Percentiles rank a stretch among this genome's conserved stretches.
phyloP scores from a whole-genome alignment of 768 basidiomycete genomes.

The Auricularia cornea region DNA sequence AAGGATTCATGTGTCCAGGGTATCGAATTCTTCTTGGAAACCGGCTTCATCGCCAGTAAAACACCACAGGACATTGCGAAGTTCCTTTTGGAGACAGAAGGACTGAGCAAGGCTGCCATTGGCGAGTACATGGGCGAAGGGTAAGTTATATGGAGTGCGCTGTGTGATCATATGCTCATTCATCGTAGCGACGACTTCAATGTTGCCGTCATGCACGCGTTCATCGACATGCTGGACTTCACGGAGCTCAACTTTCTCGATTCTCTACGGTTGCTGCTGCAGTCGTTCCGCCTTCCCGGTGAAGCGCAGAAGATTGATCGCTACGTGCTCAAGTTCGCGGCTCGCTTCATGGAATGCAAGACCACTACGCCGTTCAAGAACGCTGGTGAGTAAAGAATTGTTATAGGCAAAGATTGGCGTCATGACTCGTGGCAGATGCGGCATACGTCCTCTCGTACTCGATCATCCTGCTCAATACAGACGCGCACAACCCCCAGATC shows the following conservation, averaged over 20 bases:
- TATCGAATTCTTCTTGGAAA: slow-evolving; percentile 77
- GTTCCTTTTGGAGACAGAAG: slow-evolving; percentile 84
- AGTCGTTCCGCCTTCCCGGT: slow-evolving; percentile 93
- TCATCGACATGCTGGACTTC: slow-evolving; percentile 90
- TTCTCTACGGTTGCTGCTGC: slow-evolving; percentile 82
- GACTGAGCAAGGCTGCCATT: slow-evolving; percentile 90
- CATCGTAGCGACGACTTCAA: slow-evolving; percentile 71
- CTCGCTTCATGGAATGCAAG: slow-evolving; percentile 90
- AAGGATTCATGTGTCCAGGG: slow-evolving; percentile 43
- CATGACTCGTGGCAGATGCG: slow-evolving; percentile 46
- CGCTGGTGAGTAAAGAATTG: slow-evolving; percentile 48
- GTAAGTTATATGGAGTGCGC: slow-evolving; percentile 37
- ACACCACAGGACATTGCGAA: slow-evolving; percentile 70
- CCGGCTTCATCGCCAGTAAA: slow-evolving; percentile 72
- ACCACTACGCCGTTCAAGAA: slow-evolving; percentile 81
- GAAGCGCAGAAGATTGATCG: slow-evolving; percentile 99
- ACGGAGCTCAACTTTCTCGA: slow-evolving; percentile 74
- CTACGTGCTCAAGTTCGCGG: slow-evolving; percentile 98
- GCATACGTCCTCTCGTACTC: slow-evolving; percentile 95
- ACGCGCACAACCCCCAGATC: slow-evolving; percentile 90
- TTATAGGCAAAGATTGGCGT: neutral
- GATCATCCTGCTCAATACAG: slow-evolving; percentile 93
- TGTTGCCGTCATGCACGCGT: slow-evolving; percentile 93
- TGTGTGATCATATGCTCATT: neutral
- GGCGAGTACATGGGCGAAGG: slow-evolving; percentile 98